These are phyloP conservation scores for Backusella westeae DNA, from an alignment of 192 early-diverging fungal genomes.

Conservation along the genomic window DNA sequence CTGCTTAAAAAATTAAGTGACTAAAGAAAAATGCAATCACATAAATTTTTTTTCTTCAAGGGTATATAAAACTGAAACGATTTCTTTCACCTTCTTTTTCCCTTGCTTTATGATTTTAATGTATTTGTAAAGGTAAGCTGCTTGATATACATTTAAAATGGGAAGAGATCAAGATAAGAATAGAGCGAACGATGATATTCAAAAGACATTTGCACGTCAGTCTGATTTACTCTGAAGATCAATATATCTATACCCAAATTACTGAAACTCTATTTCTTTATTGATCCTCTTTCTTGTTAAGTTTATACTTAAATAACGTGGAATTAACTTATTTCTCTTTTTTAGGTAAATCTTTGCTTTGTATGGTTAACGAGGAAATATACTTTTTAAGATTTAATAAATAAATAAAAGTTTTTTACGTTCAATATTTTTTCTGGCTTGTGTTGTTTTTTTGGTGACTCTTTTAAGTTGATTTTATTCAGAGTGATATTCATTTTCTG, in stretches of 20 bases:
- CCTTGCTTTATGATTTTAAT: background rate
- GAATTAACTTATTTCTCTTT: background rate
- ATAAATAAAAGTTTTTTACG: no score
- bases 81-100: background rate
- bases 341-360: background rate
- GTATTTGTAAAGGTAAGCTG: background rate
- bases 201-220: conserved; percentile 9
- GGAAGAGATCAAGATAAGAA: background rate
- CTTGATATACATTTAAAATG: background rate
- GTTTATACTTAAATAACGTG: background rate
- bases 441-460: no score
- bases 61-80: background rate
- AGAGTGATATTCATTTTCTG: no score
- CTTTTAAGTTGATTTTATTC: no score
- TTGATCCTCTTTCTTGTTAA: background rate
- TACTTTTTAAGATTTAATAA: no score
- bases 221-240: background rate
- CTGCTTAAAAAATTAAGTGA: background rate
- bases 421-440: no score
- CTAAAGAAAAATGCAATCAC: conserved; percentile 3
- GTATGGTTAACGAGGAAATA: no score
- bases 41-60: background rate
- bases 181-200: conserved; percentile 4
- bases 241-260: conserved; percentile 9
- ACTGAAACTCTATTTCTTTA: background rate